Conservation (phyloP, 257 asterid species). For the Petunia axillaris region DNA sequence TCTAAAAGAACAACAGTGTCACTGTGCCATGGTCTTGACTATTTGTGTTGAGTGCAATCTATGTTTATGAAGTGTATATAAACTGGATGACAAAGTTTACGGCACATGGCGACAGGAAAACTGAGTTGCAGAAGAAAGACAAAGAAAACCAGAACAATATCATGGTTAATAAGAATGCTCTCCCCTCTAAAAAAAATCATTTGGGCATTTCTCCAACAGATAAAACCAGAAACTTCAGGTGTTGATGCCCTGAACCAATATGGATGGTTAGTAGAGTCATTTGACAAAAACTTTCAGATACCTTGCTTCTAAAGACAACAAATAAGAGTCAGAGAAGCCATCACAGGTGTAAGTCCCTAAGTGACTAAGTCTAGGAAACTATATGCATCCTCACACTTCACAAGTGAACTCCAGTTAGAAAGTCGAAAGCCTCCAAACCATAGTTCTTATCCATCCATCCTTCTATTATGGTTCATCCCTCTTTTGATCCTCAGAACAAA, state of each 20-base stretch:
- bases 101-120: not conserved
- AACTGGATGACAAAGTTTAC: not conserved
- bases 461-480: not conserved
- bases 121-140: constrained; percentile 5
- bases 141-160: not conserved
- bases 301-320: not conserved
- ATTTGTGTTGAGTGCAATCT: not conserved
- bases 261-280: not conserved
- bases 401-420: constrained; percentile 1
- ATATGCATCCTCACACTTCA: not conserved
- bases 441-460: not conserved
- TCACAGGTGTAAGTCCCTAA: not conserved
- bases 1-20: not conserved
- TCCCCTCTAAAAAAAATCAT: constrained; percentile 12
- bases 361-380: not conserved
- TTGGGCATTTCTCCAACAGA: constrained; percentile 17
- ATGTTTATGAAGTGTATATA: not conserved
- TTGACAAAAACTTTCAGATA: not conserved
- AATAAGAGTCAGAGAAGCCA: constrained; percentile 12
- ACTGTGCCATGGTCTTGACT: not conserved
- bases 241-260: not conserved
- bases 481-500: constrained; percentile 11
- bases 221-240: constrained; percentile 10
- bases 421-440: constrained; percentile 5
- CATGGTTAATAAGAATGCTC: constrained; percentile 1